A percentile compares a stretch with the other conserved stretches of the same genome.
phyloP scores from a whole-genome alignment of 495 filamentous ascomycete species.

The Aspergillus incahuasiensis region DNA sequence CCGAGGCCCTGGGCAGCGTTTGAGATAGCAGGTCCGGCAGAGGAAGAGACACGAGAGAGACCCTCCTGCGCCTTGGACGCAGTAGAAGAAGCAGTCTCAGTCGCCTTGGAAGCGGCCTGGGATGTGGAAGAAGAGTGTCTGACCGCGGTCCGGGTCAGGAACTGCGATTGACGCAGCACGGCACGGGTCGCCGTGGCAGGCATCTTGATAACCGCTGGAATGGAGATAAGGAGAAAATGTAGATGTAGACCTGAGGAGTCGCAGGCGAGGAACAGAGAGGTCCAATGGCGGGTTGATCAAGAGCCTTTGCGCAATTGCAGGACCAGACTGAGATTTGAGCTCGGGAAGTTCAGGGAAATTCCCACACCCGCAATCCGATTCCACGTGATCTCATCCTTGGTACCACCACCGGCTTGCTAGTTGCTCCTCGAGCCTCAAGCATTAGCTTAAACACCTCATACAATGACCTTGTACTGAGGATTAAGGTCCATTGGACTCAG shows the following conservation, averaged over 20 bases:
- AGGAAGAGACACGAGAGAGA: constrained; percentile 74
- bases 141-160: constrained; percentile 50
- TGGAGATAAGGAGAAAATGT: constrained; percentile 25
- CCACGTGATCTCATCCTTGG: constrained; percentile 16
- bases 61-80: constrained; percentile 78
- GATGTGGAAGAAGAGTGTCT: constrained; percentile 63
- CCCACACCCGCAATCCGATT: no score
- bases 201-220: constrained; percentile 38
- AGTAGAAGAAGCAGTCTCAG: constrained; percentile 57
- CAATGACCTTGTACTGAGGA: no score
- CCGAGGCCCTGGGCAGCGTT: constrained; percentile 61
- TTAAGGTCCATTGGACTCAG: no score
- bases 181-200: constrained; percentile 49
- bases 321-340: constrained; percentile 41
- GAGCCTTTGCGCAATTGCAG: constrained; percentile 38
- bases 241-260: constrained; percentile 27
- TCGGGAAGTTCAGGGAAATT: constrained; percentile 45
- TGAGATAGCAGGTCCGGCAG: constrained; percentile 71
- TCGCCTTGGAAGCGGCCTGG: constrained; percentile 67
- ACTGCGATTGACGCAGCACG: constrained; percentile 58
- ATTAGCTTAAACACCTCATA: no score
- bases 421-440: not conserved
- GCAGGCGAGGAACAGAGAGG: constrained; percentile 29
- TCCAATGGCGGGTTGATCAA: constrained; percentile 41
- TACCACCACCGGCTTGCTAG: not conserved